Percentiles rank a stretch among this genome's conserved stretches.
These are phyloP conservation scores for Opeltia flavorubescens DNA, from an alignment of 495 filamentous ascomycete genomes.

Conservation along the genomic window DNA sequence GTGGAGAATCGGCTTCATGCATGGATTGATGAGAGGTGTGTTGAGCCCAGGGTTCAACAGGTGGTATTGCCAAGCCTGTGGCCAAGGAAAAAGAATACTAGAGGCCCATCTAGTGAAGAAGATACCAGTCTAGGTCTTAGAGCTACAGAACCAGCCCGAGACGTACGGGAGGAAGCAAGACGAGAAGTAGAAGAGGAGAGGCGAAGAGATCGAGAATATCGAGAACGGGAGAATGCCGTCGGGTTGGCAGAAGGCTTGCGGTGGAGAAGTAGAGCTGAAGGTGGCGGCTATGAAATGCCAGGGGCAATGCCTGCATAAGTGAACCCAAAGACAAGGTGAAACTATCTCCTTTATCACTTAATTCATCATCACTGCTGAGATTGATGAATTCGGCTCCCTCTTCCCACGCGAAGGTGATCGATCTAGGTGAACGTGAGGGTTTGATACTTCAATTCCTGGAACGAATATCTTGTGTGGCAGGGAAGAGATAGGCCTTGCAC, in stretches of 20 bases:
- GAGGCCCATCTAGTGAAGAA: slow-evolving; percentile 28
- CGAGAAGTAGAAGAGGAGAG: slow-evolving; percentile 11
- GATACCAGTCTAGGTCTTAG: slow-evolving; percentile 4
- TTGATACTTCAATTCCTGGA: too few species aligned
- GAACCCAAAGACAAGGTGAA: too few species aligned
- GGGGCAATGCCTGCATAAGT: slow-evolving; percentile 16
- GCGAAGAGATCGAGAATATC: slow-evolving; percentile 4
- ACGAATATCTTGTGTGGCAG: too few species aligned
- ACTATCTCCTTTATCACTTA: too few species aligned
- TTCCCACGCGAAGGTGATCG: too few species aligned
- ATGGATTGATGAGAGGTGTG: slow-evolving; percentile 94
- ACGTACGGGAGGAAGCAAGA: slow-evolving; percentile 11
- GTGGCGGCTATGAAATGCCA: slow-evolving; percentile 15
- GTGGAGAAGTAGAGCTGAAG: slow-evolving; percentile 7
- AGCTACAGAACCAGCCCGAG: slow-evolving; percentile 5
- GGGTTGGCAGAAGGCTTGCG: slow-evolving; percentile 15
- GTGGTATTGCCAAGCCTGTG: slow-evolving; percentile 87
- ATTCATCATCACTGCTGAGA: too few species aligned
- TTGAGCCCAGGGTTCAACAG: slow-evolving; percentile 91
- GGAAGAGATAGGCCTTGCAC: too few species aligned
- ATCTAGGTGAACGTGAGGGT: too few species aligned
- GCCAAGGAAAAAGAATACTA: slow-evolving; percentile 76
- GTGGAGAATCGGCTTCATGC: slow-evolving; percentile 81
- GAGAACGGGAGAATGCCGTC: slow-evolving; percentile 1
- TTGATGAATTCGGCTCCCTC: too few species aligned